Evolutionary conservation across 352 stramenopile species (phyloP).

Genomic region (Phytophthora ramorum): DNA sequence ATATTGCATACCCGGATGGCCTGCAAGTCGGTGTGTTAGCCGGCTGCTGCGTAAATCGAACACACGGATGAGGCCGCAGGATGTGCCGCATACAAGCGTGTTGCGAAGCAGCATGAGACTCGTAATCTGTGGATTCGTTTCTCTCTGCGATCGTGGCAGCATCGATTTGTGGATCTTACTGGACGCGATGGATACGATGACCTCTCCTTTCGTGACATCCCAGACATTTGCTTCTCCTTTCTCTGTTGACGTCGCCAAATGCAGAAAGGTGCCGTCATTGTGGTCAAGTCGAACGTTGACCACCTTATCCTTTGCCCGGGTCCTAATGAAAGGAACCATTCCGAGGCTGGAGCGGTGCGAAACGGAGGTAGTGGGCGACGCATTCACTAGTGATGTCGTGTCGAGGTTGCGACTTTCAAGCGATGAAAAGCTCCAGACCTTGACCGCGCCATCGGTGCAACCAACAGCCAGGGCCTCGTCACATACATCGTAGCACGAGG

Average conservation of each 20-base stretch:
- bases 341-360: conserved; percentile 80
- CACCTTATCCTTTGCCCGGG: conserved; percentile 79
- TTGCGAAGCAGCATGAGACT: conserved; percentile 90
- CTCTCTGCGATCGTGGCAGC: conserved; percentile 68
- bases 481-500: conserved; percentile 81
- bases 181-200: conserved; percentile 79
- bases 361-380: conserved; percentile 70
- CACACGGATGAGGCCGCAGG: conserved; percentile 85
- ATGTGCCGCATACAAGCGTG: conserved; percentile 89
- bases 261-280: conserved; percentile 80
- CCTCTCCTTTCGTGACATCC: conserved; percentile 87
- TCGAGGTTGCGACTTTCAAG: conserved; percentile 64
- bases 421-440: conserved; percentile 83
- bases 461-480: conserved; percentile 84
- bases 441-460: conserved; percentile 77
- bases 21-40: conserved; percentile 83
- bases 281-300: conserved; percentile 83
- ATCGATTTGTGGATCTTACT: conserved; percentile 88
- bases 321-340: conserved; percentile 86
- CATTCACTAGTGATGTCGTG: conserved; percentile 54
- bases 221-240: conserved; percentile 90
- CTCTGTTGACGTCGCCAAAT: conserved; percentile 85
- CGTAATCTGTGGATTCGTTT: conserved; percentile 80
- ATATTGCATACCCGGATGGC: conserved; percentile 74
- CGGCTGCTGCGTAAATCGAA: conserved; percentile 85